Conservation (phyloP, 2,329 filamentous ascomycete species). For the Calonectria montana region DNA sequence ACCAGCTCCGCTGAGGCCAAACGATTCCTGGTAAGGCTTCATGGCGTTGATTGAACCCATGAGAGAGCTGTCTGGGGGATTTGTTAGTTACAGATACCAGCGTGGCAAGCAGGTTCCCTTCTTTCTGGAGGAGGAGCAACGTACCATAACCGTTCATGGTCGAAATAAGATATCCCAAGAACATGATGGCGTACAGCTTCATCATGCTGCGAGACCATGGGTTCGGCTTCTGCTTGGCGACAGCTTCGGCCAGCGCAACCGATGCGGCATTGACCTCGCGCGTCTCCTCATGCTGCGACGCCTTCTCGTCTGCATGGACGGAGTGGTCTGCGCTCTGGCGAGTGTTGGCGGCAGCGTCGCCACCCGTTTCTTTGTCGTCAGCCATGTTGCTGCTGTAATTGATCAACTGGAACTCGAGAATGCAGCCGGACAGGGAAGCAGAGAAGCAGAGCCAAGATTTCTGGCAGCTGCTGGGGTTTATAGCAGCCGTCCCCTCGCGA, state of each 20-base stretch:
- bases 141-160: constrained; percentile 47
- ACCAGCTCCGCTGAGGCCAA: constrained; percentile 58
- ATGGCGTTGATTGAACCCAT: constrained; percentile 65
- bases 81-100: not conserved
- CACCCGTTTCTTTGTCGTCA: not conserved
- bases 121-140: not conserved
- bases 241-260: constrained; percentile 18
- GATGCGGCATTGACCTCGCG: constrained; percentile 15
- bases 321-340: not conserved
- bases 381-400: not conserved
- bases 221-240: constrained; percentile 28
- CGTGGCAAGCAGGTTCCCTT: not conserved
- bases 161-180: constrained; percentile 41
- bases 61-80: constrained; percentile 52
- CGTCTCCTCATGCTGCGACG: not conserved
- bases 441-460: not conserved
- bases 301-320: not conserved
- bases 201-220: constrained; percentile 45
- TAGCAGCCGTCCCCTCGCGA: not conserved
- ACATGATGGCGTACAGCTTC: constrained; percentile 42
- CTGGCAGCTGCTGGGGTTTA: not conserved
- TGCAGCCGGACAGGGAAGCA: not conserved
- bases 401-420: not conserved
- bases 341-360: not conserved
- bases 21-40: constrained; percentile 60